Base-by-base conservation (phyloP, 2,329 filamentous ascomycete species). In the Simplicillium aogashimaense region DNA sequence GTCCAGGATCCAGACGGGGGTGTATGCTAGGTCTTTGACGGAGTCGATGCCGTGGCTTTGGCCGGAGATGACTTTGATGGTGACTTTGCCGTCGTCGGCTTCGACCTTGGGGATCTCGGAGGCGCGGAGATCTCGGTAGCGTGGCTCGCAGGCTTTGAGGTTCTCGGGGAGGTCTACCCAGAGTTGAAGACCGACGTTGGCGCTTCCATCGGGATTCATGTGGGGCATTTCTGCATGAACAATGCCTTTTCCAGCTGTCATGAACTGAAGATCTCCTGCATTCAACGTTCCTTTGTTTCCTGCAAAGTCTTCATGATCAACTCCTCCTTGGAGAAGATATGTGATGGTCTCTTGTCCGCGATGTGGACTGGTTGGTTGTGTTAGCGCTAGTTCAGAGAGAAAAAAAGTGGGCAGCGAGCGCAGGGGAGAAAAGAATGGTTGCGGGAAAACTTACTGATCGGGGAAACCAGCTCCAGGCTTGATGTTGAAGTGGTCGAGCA, bases 181-280 rank as follows among this genome's bases (percentile, higher is more conserved):
- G 16, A 97, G 72, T 67, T 97, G 92, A 65, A 97, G 76, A 29
- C 90, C 90, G 40, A 94, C 74, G 59, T 89, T 95, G 43, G 82
- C 68, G 42, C 70, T 76, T 38, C 86, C 86, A 57, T 92, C 85
- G 1, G 71, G 59, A 56, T 87, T 86, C 55, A 85, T 78, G 40
- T 77, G 74, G 9, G 90, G 90, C 88, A 97, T 95, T 64, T 97
- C 90, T 30, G 89, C 86, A 61, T 97, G 92, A 61, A 95, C 84
- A 53, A 97, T 94, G 33, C 90, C 90, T 15, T 74, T 70, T 4
- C 90, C 90, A 1, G 90, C 90, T 0, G 90, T 95, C 92, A 97
- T 97, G 71, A 97, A 97, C 58, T 97, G 90, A 36, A 97, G 66
- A 57, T 95, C 90, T n/a, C 90, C 90, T 0, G 83, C 65, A 45